Percentiles rank a stretch among this genome's conserved stretches.
phyloP scores from a whole-genome alignment of 495 filamentous ascomycete species.

The Aspergillus cavernicola region DNA sequence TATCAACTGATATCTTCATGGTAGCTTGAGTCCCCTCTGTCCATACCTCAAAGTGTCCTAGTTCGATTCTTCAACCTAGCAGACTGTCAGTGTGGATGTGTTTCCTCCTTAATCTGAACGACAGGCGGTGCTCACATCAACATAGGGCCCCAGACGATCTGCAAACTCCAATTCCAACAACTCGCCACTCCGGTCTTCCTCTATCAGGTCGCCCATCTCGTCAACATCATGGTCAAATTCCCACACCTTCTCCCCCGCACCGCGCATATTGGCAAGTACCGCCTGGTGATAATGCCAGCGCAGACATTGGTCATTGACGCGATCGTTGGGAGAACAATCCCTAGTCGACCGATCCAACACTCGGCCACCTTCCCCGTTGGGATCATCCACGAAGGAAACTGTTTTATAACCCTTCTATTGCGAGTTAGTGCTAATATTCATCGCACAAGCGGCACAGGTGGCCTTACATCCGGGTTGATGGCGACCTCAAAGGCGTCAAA shows the following conservation, averaged over 20 bases:
- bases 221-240: neutral
- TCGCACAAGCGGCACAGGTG: no score
- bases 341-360: neutral
- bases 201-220: neutral
- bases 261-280: neutral
- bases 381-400: neutral
- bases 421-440: neutral
- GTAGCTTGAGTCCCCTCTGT: no score
- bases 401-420: neutral
- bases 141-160: neutral
- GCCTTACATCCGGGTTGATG: conserved; percentile 1
- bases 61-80: no score
- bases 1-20: no score
- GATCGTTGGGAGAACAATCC: neutral
- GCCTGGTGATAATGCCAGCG: neutral
- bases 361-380: neutral
- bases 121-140: no score
- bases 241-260: neutral
- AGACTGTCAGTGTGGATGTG: no score
- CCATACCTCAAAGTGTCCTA: no score
- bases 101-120: no score
- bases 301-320: neutral
- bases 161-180: neutral
- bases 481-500: neutral
- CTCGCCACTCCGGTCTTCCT: neutral